Evolutionary conservation across 2,329 filamentous ascomycete species (phyloP).

Genomic region (Pseudogymnoascus verrucosus): DNA sequence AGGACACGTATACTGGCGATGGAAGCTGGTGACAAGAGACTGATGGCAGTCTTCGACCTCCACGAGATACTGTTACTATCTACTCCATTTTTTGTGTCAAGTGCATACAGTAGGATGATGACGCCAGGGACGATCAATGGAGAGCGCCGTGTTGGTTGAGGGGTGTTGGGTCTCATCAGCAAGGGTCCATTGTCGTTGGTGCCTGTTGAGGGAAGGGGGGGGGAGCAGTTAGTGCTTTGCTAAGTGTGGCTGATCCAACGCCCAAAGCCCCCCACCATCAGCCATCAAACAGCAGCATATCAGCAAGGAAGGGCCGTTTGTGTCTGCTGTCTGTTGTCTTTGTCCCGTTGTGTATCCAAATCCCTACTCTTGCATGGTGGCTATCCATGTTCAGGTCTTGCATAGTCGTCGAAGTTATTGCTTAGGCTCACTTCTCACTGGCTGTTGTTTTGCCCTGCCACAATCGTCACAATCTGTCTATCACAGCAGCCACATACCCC

Average conservation of each 20-base stretch:
- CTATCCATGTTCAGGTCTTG: constrained; percentile 1
- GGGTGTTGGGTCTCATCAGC: constrained; percentile 8
- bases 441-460: neutral
- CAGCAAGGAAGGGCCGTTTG: neutral
- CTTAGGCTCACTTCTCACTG: neutral
- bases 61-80: neutral
- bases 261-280: neutral
- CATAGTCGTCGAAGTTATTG: neutral
- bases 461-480: neutral
- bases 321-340: neutral
- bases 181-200: constrained; percentile 5
- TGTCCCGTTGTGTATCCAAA: neutral
- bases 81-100: constrained; percentile 8
- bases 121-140: constrained; percentile 1
- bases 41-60: neutral
- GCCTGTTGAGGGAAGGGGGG: constrained; percentile 2
- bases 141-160: neutral
- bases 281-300: neutral
- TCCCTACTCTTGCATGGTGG: neutral
- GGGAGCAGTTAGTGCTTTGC: neutral
- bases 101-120: neutral
- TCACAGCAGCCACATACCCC: neutral
- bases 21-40: neutral
- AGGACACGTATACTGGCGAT: neutral
- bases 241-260: constrained; percentile 4